These are phyloP conservation scores for Herpetomonas tarakana DNA, from an alignment of 208 protist genomes.

Conservation along the genomic window DNA sequence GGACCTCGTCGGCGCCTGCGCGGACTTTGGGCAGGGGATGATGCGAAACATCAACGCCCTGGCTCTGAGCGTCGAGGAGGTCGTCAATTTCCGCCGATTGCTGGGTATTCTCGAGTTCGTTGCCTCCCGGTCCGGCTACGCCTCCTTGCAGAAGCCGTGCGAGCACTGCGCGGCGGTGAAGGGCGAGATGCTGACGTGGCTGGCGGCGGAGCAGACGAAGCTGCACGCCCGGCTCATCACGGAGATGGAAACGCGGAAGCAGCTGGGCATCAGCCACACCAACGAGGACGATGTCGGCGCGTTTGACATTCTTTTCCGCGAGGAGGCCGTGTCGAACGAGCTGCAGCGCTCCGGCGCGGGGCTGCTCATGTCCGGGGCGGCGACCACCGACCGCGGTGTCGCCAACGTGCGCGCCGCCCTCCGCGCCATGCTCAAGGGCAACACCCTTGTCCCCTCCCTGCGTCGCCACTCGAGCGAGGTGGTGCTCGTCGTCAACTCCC, in stretches of 20 bases:
- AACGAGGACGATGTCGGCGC: slow-evolving; percentile 40
- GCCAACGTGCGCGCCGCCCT: slow-evolving; percentile 35
- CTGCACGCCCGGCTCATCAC: slow-evolving; percentile 18
- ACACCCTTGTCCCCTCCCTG: slow-evolving; percentile 46
- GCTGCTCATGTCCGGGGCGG: slow-evolving; percentile 29
- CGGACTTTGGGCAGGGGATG: slow-evolving; percentile 32
- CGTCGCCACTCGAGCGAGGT: slow-evolving; percentile 20
- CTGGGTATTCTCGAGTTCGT: slow-evolving; percentile 34
- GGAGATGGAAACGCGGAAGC: slow-evolving; percentile 10
- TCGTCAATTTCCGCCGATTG: slow-evolving; percentile 54
- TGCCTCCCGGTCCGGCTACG: slow-evolving; percentile 9
- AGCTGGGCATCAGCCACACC: slow-evolving; percentile 9
- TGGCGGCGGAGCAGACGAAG: slow-evolving; percentile 30
- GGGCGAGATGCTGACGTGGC: slow-evolving; percentile 34
- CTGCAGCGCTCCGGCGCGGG: slow-evolving; percentile 8
- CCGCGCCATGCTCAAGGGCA: slow-evolving; percentile 32
- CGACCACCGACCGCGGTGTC: slow-evolving; percentile 25
- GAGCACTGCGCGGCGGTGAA: slow-evolving; percentile 16
- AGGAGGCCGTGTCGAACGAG: slow-evolving; percentile 29
- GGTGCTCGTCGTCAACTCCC: slow-evolving; percentile 31
- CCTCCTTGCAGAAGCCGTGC: slow-evolving; percentile 15
- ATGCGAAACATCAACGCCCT: slow-evolving; percentile 34
- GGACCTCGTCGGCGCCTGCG: slow-evolving; percentile 18
- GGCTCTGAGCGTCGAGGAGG: slow-evolving; percentile 40
- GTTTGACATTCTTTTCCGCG: slow-evolving; percentile 34